Base-by-base conservation (phyloP, 2,329 filamentous ascomycete species). In the Hymenotorrendiella dingleyae region DNA sequence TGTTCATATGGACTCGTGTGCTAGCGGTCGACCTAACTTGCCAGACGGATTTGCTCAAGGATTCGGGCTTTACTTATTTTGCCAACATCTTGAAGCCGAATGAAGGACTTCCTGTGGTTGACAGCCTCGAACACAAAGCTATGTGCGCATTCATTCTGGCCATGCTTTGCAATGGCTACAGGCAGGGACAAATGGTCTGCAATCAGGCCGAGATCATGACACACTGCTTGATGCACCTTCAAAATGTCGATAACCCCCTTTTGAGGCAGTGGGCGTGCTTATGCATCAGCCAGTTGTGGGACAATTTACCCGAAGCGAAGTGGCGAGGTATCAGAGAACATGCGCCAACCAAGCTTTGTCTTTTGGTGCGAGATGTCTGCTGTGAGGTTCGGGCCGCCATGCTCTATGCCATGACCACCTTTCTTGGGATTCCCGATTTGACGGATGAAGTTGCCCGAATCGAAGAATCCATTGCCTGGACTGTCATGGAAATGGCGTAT, bases 101-200 rank as follows among this genome's bases (percentile, higher is more conserved):
- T 8, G 88, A 90, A 51, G 79, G 80, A 2, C 82, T 97, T 37
- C 88, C 89, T 0, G 84, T 95, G 17, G 81, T 84, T 12, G 94
- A 96, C 60, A 82, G 82, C 42, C 87, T 89, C 54, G 93, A 97
- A 66, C 93, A 98, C 69, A 88, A 94, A 59, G 93, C 93, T 32
- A 98, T 98, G 93, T 97, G 93, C 62, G 90, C 93, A 2, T 98
- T 98, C 61, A 95, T 98, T 48, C 79, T 97, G 30, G 86, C 91
- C 20, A 94, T 96, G 76, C 88, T 98, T 50, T 98, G 93, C 76
- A 94, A 93, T 61, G 86, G 86, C 50, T 95, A 95, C 64, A 85
- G 84, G 51, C 87, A 93, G 49, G 93, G 91, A 2, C 90, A 96
- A 63, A 84, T 84, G 38, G 90, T 95, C 9, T 96, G 90, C 61